Percentiles rank a stretch among this genome's conserved stretches.
Conservation (phyloP, 495 filamentous ascomycete genomes). For the Evernia prunastri region DNA sequence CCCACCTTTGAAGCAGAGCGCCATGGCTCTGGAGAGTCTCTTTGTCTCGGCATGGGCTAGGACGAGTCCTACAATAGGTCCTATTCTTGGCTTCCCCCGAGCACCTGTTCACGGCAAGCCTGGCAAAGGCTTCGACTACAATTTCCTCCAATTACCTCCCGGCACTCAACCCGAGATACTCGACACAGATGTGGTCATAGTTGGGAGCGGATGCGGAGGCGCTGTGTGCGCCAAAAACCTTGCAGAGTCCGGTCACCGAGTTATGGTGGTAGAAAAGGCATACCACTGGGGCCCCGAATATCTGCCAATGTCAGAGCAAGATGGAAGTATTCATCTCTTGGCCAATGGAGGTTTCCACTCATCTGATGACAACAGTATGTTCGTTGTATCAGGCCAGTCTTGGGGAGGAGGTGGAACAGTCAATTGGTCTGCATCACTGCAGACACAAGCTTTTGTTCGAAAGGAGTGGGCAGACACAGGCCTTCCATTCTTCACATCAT, state of each 20-base stretch:
- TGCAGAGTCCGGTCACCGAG: constrained; percentile 63
- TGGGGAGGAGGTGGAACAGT: constrained; percentile 86
- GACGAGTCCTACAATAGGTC: constrained; percentile 49
- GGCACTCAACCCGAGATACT: constrained; percentile 47
- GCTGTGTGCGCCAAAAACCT: constrained; percentile 75
- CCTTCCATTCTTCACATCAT: constrained; percentile 70
- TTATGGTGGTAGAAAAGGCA: constrained; percentile 78
- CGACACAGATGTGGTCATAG: constrained; percentile 74
- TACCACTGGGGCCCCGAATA: constrained; percentile 64
- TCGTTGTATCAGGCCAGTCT: constrained; percentile 59
- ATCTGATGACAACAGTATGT: constrained; percentile 58
- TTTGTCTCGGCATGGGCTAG: constrained; percentile 54
- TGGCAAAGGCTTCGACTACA: constrained; percentile 47
- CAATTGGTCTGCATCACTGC: constrained; percentile 82
- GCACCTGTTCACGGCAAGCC: constrained; percentile 55
- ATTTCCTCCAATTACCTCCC: constrained; percentile 47
- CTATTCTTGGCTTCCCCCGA: constrained; percentile 56
- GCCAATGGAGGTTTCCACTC: constrained; percentile 48
- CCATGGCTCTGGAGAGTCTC: constrained; percentile 49
- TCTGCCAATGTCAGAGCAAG: constrained; percentile 62
- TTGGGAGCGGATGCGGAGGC: constrained; percentile 86
- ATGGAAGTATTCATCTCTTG: constrained; percentile 55
- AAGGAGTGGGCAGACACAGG: constrained; percentile 71
- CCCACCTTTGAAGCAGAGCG: constrained; percentile 48
- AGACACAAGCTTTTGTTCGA: constrained; percentile 73